Percentiles rank a stretch among this genome's conserved stretches.
These are phyloP conservation scores for Massospora cicadina DNA, from an alignment of 371 early-diverging fungal species.

Conservation along the genomic window DNA sequence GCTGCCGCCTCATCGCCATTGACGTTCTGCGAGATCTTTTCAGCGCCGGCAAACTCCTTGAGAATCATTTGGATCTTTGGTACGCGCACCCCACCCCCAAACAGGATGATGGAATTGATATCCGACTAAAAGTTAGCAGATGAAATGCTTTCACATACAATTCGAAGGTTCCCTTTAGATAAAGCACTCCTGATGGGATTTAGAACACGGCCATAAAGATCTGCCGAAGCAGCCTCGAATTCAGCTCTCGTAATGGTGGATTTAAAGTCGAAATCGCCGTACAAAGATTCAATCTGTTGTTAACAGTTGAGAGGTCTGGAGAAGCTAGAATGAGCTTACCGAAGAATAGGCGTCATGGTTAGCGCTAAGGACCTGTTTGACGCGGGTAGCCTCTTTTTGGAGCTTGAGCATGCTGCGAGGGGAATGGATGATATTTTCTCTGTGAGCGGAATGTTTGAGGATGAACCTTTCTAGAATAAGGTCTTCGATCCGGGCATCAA, in stretches of 20 bases:
- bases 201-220: slow-evolving; percentile 49
- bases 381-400: slow-evolving; percentile 78
- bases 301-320: background rate
- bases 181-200: slow-evolving; percentile 56
- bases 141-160: slow-evolving; percentile 24
- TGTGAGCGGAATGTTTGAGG: slow-evolving; percentile 17
- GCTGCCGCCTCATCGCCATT: slow-evolving; percentile 94
- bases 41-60: slow-evolving; percentile 44
- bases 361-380: slow-evolving; percentile 89
- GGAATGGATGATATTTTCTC: slow-evolving; percentile 26
- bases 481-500: slow-evolving; percentile 65
- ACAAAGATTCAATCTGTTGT: slow-evolving; percentile 60
- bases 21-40: slow-evolving; percentile 66
- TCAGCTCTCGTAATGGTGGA: slow-evolving; percentile 53
- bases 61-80: slow-evolving; percentile 64
- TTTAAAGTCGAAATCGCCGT: slow-evolving; percentile 72
- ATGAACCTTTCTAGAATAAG: slow-evolving; percentile 52
- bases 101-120: slow-evolving; percentile 72
- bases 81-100: slow-evolving; percentile 84
- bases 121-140: slow-evolving; percentile 22
- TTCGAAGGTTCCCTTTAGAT: slow-evolving; percentile 36
- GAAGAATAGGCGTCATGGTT: slow-evolving; percentile 74
- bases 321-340: slow-evolving; percentile 21
- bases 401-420: slow-evolving; percentile 73
- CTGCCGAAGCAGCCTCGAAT: slow-evolving; percentile 43